These are phyloP conservation scores for Boletus reticuloceps DNA, from an alignment of 768 basidiomycete genomes.

Conservation along the genomic window DNA sequence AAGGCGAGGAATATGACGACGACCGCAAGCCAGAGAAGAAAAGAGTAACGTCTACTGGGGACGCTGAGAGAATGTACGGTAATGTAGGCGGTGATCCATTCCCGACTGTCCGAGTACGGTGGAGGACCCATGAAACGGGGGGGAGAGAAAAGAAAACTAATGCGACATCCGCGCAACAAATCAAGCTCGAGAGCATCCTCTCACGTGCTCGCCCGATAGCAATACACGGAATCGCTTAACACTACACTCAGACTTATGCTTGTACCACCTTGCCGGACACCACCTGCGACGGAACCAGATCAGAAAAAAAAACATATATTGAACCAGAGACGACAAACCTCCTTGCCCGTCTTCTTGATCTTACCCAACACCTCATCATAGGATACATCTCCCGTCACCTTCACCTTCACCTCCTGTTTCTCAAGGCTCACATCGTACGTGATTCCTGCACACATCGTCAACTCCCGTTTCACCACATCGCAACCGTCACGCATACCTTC, in stretches of 20 bases:
- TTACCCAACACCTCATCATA: constrained; percentile 67
- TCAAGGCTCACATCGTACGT: constrained; percentile 62
- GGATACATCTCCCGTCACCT: constrained; percentile 56
- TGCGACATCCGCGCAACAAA: no score
- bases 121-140: constrained; percentile 39
- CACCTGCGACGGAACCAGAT: constrained; percentile 27
- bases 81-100: constrained; percentile 59
- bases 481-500: constrained; percentile 25
- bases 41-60: constrained; percentile 53
- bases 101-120: constrained; percentile 38
- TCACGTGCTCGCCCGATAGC: neutral
- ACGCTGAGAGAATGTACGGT: constrained; percentile 52
- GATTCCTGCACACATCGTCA: constrained; percentile 13
- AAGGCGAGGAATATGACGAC: constrained; percentile 38
- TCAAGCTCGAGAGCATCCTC: neutral
- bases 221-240: no score
- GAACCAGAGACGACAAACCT: constrained; percentile 44
- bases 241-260: no score
- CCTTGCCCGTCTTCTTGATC: constrained; percentile 91
- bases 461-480: neutral
- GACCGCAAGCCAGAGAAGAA: constrained; percentile 58
- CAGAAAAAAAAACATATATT: neutral
- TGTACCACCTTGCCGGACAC: constrained; percentile 42
- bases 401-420: constrained; percentile 72
- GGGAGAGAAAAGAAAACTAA: neutral